These are phyloP conservation scores for Hypoxylon sp. DNA, from an alignment of 2,329 filamentous ascomycete species.

Conservation along the genomic window DNA sequence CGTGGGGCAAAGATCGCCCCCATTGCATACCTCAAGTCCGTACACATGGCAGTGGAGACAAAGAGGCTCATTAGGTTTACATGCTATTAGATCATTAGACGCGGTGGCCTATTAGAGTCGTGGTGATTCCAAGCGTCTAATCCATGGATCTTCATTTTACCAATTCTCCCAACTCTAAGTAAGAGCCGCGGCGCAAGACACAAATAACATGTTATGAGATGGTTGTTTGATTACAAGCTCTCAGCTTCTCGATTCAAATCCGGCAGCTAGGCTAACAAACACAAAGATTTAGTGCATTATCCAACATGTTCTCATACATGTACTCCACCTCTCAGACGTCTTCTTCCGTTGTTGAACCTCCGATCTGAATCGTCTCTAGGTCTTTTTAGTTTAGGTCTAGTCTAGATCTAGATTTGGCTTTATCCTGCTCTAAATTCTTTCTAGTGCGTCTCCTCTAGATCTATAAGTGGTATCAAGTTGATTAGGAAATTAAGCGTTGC, in stretches of 20 bases:
- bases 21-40: background rate
- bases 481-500: slow-evolving; percentile 54
- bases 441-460: slow-evolving; percentile 29
- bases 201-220: slow-evolving; percentile 7
- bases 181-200: background rate
- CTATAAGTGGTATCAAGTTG: slow-evolving; percentile 35
- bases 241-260: slow-evolving; percentile 14
- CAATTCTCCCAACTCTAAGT: no score
- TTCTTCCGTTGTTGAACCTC: slow-evolving; percentile 10
- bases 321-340: slow-evolving; percentile 9
- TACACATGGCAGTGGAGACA: slow-evolving; percentile 32
- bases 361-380: slow-evolving; percentile 34
- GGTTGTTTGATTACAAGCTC: slow-evolving; percentile 20
- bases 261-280: slow-evolving; percentile 29
- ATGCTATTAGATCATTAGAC: background rate
- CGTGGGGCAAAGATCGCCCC: slow-evolving; percentile 25
- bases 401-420: slow-evolving; percentile 44
- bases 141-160: no score
- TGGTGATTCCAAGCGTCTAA: slow-evolving; percentile 8
- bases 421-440: slow-evolving; percentile 36
- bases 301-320: slow-evolving; percentile 17
- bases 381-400: slow-evolving; percentile 30
- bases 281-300: slow-evolving; percentile 30
- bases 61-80: slow-evolving; percentile 17
- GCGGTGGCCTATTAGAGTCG: slow-evolving; percentile 17